A percentile compares a stretch with the other conserved stretches of the same genome.
These are phyloP conservation scores for Sporothrix dimorphospora DNA, from an alignment of 2,329 filamentous ascomycete genomes.

Conservation along the genomic window DNA sequence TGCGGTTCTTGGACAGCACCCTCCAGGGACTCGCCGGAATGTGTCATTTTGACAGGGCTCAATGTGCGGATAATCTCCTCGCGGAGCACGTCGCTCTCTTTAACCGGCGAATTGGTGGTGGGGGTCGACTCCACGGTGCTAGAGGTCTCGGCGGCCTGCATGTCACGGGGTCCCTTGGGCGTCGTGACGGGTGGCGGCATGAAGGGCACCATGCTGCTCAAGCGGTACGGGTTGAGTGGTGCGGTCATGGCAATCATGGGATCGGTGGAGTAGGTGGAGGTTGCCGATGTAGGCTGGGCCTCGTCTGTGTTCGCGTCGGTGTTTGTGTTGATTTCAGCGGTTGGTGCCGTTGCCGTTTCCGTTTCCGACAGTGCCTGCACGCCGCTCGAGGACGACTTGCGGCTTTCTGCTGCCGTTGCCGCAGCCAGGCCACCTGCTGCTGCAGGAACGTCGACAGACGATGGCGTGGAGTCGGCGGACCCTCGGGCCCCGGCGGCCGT, in stretches of 20 bases:
- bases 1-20: not conserved
- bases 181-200: conserved; percentile 37
- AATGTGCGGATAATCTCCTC: conserved; percentile 77
- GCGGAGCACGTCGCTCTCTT: conserved; percentile 71
- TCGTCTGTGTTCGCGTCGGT: not conserved
- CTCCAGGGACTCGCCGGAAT: conserved; percentile 23
- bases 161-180: conserved; percentile 32
- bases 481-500: not conserved
- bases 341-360: not conserved
- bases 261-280: conserved; percentile 28
- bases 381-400: conserved; percentile 1
- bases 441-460: not conserved
- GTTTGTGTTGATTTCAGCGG: not conserved
- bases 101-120: conserved; percentile 53
- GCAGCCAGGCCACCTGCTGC: not conserved
- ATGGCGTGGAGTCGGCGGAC: not conserved
- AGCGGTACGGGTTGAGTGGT: conserved; percentile 50
- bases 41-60: conserved; percentile 50
- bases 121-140: conserved; percentile 49
- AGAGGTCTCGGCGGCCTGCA: conserved; percentile 45
- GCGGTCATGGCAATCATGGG: conserved; percentile 45
- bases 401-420: not conserved
- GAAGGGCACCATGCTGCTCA: conserved; percentile 37
- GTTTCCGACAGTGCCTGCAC: not conserved
- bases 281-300: not conserved